phyloP scores from a whole-genome alignment of 75 land plant species.

The Adiantum capillusveneris region DNA sequence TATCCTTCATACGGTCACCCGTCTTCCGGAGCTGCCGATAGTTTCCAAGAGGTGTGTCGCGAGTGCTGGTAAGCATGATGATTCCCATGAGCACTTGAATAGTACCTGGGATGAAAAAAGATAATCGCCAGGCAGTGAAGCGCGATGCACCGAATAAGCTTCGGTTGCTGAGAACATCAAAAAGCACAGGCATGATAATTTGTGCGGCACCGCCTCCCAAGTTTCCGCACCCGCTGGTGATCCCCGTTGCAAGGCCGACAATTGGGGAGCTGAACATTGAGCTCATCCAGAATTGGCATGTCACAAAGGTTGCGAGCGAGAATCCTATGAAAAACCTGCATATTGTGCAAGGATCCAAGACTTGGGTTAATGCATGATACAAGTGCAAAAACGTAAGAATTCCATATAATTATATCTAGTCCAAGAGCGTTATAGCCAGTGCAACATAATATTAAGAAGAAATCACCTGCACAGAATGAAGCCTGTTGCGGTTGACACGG shows the following conservation, averaged over 20 bases:
- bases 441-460: no score
- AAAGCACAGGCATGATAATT: slow-evolving; percentile 68
- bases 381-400: slow-evolving; percentile 61
- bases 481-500: no score
- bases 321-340: no score
- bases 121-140: slow-evolving; percentile 61
- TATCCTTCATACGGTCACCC: slow-evolving; percentile 52
- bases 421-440: no score
- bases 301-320: no score
- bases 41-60: slow-evolving; percentile 74
- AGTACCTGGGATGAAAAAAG: slow-evolving; percentile 61
- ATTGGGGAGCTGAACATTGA: slow-evolving; percentile 71
- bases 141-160: no score
- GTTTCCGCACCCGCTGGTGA: slow-evolving; percentile 81
- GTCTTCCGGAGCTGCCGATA: slow-evolving; percentile 40
- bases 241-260: slow-evolving; percentile 65
- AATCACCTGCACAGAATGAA: slow-evolving; percentile 81
- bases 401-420: no score
- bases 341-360: slow-evolving; percentile 72
- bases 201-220: slow-evolving; percentile 91
- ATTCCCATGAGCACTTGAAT: slow-evolving; percentile 53
- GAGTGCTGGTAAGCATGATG: slow-evolving; percentile 48
- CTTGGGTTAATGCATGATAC: slow-evolving; percentile 61
- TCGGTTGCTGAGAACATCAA: slow-evolving; percentile 35
- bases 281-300: no score